Conservation (phyloP, 768 basidiomycete species). For the Kwoniella heveanensis region DNA sequence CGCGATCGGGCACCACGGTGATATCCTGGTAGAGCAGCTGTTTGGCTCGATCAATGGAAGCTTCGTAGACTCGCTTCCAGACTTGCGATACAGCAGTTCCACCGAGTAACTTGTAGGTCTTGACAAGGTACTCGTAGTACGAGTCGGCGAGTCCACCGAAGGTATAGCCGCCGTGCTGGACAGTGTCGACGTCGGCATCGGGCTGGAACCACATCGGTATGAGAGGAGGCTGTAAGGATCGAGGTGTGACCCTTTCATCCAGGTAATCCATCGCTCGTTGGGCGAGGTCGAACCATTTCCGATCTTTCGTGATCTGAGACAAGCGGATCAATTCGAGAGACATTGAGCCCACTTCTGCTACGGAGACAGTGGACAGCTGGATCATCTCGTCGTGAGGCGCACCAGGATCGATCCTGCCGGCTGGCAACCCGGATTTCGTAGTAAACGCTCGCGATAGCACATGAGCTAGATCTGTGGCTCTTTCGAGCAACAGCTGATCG, state of each 20-base stretch:
- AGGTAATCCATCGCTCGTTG: constrained; percentile 57
- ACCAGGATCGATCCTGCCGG: constrained; percentile 54
- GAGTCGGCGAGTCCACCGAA: constrained; percentile 56
- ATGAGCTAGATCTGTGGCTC: constrained; percentile 57
- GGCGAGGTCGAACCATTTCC: constrained; percentile 56
- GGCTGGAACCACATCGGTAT: constrained; percentile 53
- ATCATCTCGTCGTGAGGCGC: constrained; percentile 18
- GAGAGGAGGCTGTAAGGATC: constrained; percentile 40
- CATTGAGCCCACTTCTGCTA: constrained; percentile 57
- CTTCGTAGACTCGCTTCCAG: constrained; percentile 55
- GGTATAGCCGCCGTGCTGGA: constrained; percentile 49
- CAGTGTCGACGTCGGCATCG: constrained; percentile 15
- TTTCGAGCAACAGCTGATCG: constrained; percentile 56
- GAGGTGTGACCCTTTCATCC: constrained; percentile 44
- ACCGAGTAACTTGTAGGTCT: constrained; percentile 57
- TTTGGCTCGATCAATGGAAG: constrained; percentile 53
- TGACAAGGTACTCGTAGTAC: constrained; percentile 59
- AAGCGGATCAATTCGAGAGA: constrained; percentile 58
- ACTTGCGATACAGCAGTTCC: constrained; percentile 41
- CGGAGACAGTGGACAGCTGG: constrained; percentile 34
- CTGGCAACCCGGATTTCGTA: constrained; percentile 54
- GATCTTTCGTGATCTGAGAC: constrained; percentile 55
- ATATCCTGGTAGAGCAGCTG: constrained; percentile 51
- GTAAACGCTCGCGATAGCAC: constrained; percentile 56
- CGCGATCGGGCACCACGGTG: constrained; percentile 45